Percentiles rank a stretch among this genome's conserved stretches.
phyloP scores from a whole-genome alignment of 208 protist species.

The Crithidia sp. region DNA sequence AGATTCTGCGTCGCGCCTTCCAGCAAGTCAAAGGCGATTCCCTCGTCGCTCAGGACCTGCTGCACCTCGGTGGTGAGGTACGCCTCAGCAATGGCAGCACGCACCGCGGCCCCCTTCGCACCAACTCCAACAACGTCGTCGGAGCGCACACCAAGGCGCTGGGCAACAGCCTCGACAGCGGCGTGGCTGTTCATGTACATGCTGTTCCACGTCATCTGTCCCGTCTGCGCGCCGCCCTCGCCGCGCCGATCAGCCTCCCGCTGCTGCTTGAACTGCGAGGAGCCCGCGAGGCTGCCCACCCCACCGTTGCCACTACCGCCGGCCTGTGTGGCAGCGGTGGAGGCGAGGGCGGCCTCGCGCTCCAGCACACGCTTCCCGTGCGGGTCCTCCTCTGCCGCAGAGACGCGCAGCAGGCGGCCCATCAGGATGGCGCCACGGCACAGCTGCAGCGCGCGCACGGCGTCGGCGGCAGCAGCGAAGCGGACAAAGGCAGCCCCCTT shows the following conservation, averaged over 20 bases:
- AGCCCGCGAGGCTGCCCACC: conserved; percentile 37
- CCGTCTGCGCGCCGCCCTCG: conserved; percentile 13
- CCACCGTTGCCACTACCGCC: neutral
- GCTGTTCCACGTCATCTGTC: conserved; percentile 67
- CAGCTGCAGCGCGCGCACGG: conserved; percentile 69
- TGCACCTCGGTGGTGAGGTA: conserved; percentile 81
- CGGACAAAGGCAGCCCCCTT: conserved; percentile 95
- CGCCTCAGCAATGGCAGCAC: conserved; percentile 86
- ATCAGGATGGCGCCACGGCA: conserved; percentile 92
- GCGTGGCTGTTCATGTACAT: conserved; percentile 87
- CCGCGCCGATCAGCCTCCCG: conserved; percentile 43
- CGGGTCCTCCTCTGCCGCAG: conserved; percentile 77
- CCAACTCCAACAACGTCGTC: conserved; percentile 68
- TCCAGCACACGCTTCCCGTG: conserved; percentile 58
- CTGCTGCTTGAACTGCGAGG: conserved; percentile 71
- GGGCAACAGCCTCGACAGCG: conserved; percentile 73
- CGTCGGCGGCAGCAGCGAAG: conserved; percentile 87
- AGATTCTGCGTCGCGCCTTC: conserved; percentile 64
- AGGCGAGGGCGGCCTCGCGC: conserved; percentile 39
- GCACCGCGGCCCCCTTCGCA: conserved; percentile 88
- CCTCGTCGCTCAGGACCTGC: conserved; percentile 76
- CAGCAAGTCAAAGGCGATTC: conserved; percentile 75
- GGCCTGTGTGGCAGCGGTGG: conserved; percentile 26
- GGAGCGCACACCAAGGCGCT: conserved; percentile 63
- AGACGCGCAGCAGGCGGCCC: conserved; percentile 79